phyloP scores from a whole-genome alignment of 257 asterid species.

The Scutellaria baicalensis region DNA sequence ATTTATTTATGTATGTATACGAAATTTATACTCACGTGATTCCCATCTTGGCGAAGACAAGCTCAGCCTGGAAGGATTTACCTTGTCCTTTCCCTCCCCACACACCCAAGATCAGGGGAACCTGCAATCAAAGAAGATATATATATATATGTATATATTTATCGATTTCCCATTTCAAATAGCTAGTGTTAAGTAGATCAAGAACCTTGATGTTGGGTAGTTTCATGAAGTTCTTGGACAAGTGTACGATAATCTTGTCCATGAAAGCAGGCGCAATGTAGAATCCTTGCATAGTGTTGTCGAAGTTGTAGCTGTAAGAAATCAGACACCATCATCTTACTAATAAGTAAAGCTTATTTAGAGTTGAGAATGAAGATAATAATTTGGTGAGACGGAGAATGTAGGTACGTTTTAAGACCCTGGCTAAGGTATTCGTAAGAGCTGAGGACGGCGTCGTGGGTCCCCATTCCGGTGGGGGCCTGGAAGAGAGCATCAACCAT shows the following conservation, averaged over 20 bases:
- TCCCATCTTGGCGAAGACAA: constrained; percentile 52
- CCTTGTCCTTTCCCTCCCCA: constrained; percentile 72
- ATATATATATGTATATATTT: not conserved
- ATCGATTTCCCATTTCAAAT: not conserved
- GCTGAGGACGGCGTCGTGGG: constrained; percentile 47
- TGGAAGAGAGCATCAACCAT: constrained; percentile 47
- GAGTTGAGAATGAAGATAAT: too few relatives aligned
- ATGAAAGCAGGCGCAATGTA: constrained; percentile 59
- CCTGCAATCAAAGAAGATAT: not conserved
- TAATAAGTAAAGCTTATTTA: too few relatives aligned
- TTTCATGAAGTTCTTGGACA: constrained; percentile 49
- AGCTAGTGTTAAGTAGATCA: not conserved
- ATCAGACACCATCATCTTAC: too few relatives aligned
- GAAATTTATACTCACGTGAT: constrained; percentile 29
- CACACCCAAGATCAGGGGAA: constrained; percentile 47
- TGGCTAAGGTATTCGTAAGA: constrained; percentile 55
- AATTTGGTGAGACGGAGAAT: not conserved
- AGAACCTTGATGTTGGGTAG: constrained; percentile 50
- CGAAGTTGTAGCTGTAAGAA: constrained; percentile 23
- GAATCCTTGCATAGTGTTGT: constrained; percentile 36
- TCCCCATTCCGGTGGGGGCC: constrained; percentile 49
- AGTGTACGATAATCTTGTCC: constrained; percentile 50
- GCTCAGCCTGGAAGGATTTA: constrained; percentile 60
- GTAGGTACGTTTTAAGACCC: constrained; percentile 28
- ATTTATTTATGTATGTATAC: too few relatives aligned